phyloP scores from a whole-genome alignment of 208 protist genomes.

The Crithidia bombi region DNA sequence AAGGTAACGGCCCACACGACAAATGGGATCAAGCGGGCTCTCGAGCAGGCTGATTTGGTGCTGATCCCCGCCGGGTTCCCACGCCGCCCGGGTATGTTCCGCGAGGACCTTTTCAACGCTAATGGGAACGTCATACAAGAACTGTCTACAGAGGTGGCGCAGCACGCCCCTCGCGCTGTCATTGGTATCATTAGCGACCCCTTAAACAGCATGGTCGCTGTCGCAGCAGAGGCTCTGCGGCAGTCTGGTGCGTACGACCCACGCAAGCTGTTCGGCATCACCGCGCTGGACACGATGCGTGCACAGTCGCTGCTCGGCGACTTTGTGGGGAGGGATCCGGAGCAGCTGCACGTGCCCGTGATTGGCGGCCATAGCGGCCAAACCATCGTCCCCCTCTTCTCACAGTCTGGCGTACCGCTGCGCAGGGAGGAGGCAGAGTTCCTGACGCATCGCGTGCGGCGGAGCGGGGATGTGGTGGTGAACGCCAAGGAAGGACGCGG shows the following conservation, averaged over 20 bases:
- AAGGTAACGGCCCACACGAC: conserved; percentile 74
- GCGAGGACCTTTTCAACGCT: conserved; percentile 95
- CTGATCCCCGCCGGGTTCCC: conserved; percentile 95
- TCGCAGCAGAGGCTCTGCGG: conserved; percentile 89
- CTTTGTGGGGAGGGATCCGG: conserved; percentile 44
- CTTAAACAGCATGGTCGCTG: conserved; percentile 93
- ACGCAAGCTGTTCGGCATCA: conserved; percentile 91
- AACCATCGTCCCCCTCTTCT: conserved; percentile 95
- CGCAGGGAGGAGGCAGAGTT: conserved; percentile 53
- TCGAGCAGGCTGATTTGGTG: conserved; percentile 88
- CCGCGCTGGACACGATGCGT: conserved; percentile 88
- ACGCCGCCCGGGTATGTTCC: conserved; percentile 96
- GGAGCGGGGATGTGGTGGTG: conserved; percentile 75
- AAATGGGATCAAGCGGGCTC: conserved; percentile 67
- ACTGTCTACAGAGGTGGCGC: conserved; percentile 76
- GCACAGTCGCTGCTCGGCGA: conserved; percentile 68
- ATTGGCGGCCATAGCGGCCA: conserved; percentile 93
- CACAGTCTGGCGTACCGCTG: conserved; percentile 52
- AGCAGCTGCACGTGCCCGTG: conserved; percentile 71
- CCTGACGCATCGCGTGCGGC: conserved; percentile 73
- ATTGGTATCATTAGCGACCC: conserved; percentile 94
- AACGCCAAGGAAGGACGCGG: conserved; percentile 76
- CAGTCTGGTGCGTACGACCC: conserved; percentile 77
- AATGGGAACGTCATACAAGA: conserved; percentile 88
- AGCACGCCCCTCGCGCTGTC: conserved; percentile 81